Base-by-base conservation (phyloP, 164 flowering plant species). In the Magnolia sinica region DNA sequence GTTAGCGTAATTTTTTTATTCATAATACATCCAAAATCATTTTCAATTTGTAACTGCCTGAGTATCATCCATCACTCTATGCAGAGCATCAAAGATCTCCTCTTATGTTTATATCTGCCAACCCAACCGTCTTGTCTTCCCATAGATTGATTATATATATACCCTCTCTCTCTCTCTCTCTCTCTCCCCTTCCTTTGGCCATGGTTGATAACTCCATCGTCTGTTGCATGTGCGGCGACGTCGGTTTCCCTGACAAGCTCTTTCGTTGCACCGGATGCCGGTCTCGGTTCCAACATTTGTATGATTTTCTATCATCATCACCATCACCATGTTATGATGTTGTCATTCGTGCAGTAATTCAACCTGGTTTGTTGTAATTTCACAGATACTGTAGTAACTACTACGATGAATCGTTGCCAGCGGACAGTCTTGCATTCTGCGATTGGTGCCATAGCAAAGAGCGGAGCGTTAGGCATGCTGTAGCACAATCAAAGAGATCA, bases 141-240 rank as follows among this genome's bases (percentile, higher is more conserved):
- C 45, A 37, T 37, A 2, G 45, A 37, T 37, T 37, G 45, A 37
- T 37, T 37, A 37, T 27, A 27, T 27, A 27, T 27, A 27, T 1
- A 1, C 2, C 16, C 10, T 2, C 59, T 9, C 59, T 9, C 61
- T 14, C 13, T 55, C 61, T 55, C 18, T 16, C 61, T 55, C 13
- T 11, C 61, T 16, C 61, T 11, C 13, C 14, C 61, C 14, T 19
- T 11, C 27, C 68, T 74, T 23, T 49, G 8, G 31, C 69, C 69
- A 74, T 65, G 59, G 69, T 74, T 29, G 96, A 91, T 86, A 87
- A 87, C 50, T 87, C 82, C 2, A 55, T 55, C 18, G 95, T 94
- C 7, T 96, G 99, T 70, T 92, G 95, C 85, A 87, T 96, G 99
- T 96, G 98, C 78, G 99, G 98, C 71, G 99, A 96, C 77, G 85